Percentiles rank a stretch among this genome's conserved stretches.
Conservation (phyloP, 2,329 filamentous ascomycete genomes). For the Ophiocordyceps unilateralis region DNA sequence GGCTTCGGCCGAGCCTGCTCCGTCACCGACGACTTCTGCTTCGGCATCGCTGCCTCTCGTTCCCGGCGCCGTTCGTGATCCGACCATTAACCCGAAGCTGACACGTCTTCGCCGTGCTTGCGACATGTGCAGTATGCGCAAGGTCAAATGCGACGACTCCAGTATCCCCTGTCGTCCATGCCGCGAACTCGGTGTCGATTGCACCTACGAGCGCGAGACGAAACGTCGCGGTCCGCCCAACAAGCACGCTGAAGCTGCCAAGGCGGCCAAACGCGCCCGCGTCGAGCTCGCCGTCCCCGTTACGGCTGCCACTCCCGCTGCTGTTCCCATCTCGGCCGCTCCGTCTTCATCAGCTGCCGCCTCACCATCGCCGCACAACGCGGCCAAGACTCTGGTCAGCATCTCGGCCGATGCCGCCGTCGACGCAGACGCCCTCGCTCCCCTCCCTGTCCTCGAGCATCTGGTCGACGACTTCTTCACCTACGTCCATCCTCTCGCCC, state of each 20-base stretch:
- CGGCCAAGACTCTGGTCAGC: constrained; percentile 30
- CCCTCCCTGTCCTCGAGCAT: constrained; percentile 47
- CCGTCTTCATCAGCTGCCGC: constrained; percentile 3
- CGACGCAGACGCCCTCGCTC: constrained; percentile 53
- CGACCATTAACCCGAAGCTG: constrained; percentile 29
- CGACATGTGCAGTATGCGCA: constrained; percentile 44
- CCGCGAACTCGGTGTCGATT: constrained; percentile 37
- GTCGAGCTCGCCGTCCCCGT: constrained; percentile 13
- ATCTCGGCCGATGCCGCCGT: constrained; percentile 23
- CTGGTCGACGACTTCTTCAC: constrained; percentile 72
- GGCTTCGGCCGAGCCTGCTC: neutral
- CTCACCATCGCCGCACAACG: constrained; percentile 27
- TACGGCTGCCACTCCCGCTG: constrained; percentile 4
- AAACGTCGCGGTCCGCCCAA: constrained; percentile 42
- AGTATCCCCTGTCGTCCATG: constrained; percentile 40
- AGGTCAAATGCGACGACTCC: constrained; percentile 42
- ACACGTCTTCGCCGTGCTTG: constrained; percentile 41
- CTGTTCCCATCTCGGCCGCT: neutral
- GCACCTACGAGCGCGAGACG: constrained; percentile 38
- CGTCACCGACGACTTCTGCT: neutral
- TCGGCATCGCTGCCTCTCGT: neutral
- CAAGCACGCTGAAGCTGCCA: constrained; percentile 38
- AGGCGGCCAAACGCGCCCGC: constrained; percentile 30
- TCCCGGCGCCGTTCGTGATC: constrained; percentile 16
- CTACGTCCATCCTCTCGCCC: constrained; percentile 60